Evolutionary conservation across 495 filamentous ascomycete species (phyloP).

Genomic region (Penicillium taxi): DNA sequence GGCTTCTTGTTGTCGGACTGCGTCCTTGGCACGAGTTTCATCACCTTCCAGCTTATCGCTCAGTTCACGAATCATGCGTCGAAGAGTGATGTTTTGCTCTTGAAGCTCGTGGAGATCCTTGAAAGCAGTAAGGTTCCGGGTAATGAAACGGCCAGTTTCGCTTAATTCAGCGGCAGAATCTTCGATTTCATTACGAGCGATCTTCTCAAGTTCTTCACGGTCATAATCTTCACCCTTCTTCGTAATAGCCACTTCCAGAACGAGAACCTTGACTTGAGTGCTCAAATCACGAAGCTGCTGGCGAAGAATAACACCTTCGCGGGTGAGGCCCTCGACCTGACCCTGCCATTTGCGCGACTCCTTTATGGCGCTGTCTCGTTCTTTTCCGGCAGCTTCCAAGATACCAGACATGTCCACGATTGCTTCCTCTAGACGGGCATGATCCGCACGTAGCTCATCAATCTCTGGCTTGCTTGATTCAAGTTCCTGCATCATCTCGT

Average conservation of each 20-base stretch:
- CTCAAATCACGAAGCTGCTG: constrained; percentile 88
- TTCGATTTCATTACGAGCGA: constrained; percentile 56
- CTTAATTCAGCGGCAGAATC: constrained; percentile 54
- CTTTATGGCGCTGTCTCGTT: constrained; percentile 49
- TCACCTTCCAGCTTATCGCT: constrained; percentile 86
- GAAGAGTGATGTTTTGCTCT: constrained; percentile 75
- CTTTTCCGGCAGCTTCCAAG: constrained; percentile 47
- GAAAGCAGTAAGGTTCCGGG: constrained; percentile 72
- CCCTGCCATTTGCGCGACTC: constrained; percentile 65
- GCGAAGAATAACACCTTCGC: constrained; percentile 70
- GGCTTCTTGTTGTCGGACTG: constrained; percentile 60
- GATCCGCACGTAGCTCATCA: constrained; percentile 50
- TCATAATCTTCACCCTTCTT: constrained; percentile 74
- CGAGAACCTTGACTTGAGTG: constrained; percentile 77
- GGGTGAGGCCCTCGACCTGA: constrained; percentile 57
- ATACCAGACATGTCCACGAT: constrained; percentile 73
- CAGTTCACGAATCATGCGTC: constrained; percentile 72
- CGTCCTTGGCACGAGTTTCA: constrained; percentile 64
- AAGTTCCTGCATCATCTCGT: constrained; percentile 65
- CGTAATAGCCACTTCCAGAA: constrained; percentile 68
- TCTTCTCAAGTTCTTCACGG: constrained; percentile 60
- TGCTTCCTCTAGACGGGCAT: constrained; percentile 51
- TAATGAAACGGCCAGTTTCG: constrained; percentile 81
- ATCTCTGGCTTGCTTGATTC: constrained; percentile 55
- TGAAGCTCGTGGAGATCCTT: constrained; percentile 78